These are phyloP conservation scores for Irpex sp. DNA, from an alignment of 1,284 basidiomycete genomes.

Conservation along the genomic window DNA sequence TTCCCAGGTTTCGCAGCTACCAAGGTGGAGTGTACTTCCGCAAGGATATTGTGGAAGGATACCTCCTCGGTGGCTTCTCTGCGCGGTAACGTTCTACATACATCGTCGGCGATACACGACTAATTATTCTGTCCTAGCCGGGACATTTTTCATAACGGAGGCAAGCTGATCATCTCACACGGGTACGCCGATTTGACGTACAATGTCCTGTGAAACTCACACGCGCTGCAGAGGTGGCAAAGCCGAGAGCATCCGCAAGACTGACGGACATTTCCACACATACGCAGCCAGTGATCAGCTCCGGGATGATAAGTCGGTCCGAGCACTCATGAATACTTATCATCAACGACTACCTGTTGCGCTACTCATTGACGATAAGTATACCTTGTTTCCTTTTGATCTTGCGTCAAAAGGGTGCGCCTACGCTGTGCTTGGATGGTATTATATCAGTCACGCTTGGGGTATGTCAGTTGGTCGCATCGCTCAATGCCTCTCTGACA, in stretches of 20 bases:
- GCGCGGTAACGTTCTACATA: slow-evolving; percentile 52
- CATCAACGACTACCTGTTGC: slow-evolving; percentile 61
- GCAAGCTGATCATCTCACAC: slow-evolving; percentile 81
- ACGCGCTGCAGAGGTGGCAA: slow-evolving; percentile 60
- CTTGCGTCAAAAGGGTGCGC: slow-evolving; percentile 57
- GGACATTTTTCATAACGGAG: slow-evolving; percentile 69
- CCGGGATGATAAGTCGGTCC: slow-evolving; percentile 73
- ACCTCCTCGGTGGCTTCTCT: slow-evolving; percentile 75
- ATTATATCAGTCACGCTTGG: slow-evolving; percentile 77
- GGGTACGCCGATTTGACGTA: slow-evolving; percentile 54
- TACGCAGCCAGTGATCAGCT: slow-evolving; percentile 66
- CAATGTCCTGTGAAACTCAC: not conserved
- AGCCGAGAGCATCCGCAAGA: slow-evolving; percentile 59
- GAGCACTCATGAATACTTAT: slow-evolving; percentile 69
- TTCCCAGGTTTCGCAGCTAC: slow-evolving; percentile 79
- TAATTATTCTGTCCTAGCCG: slow-evolving; percentile 51
- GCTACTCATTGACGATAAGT: slow-evolving; percentile 78
- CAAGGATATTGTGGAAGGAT: slow-evolving; percentile 73
- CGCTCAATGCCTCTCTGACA: not conserved
- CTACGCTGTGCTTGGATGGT: slow-evolving; percentile 81
- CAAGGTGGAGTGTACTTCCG: slow-evolving; percentile 81
- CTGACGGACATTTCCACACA: slow-evolving; percentile 44
- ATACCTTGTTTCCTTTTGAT: slow-evolving; percentile 76
- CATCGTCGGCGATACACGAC: slow-evolving; percentile 11
- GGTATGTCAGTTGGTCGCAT: slow-evolving; percentile 50